These are phyloP conservation scores for Hypomontagnella submonticulosa DNA, from an alignment of 495 filamentous ascomycete genomes.

Conservation along the genomic window DNA sequence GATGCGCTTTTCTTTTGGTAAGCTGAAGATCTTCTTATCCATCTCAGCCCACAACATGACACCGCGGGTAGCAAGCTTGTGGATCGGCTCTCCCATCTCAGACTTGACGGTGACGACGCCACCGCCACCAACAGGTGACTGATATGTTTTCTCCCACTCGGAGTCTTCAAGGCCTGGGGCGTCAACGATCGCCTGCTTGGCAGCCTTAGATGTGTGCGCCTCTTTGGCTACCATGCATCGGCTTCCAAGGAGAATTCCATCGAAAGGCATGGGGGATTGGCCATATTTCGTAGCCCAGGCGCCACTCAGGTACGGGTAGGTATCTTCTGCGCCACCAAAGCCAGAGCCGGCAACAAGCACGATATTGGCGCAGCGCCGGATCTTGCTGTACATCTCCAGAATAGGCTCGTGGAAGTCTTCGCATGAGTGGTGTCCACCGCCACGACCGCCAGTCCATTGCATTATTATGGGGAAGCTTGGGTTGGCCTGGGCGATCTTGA, in stretches of 20 bases:
- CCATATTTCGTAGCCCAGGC: constrained; percentile 75
- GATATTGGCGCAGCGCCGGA: constrained; percentile 75
- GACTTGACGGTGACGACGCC: constrained; percentile 87
- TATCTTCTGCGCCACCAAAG: constrained; percentile 80
- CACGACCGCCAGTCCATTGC: constrained; percentile 86
- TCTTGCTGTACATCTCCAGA: constrained; percentile 77
- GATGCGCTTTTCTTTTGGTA: constrained; percentile 83
- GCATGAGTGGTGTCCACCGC: constrained; percentile 84
- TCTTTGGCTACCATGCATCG: constrained; percentile 86
- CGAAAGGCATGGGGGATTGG: constrained; percentile 83
- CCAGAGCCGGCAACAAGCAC: constrained; percentile 81
- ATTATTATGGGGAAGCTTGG: constrained; percentile 79
- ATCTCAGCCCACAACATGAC: constrained; percentile 90
- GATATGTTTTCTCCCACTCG: constrained; percentile 91
- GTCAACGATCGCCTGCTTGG: constrained; percentile 86
- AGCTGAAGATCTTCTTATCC: constrained; percentile 87
- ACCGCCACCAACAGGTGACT: constrained; percentile 70
- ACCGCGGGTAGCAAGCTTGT: constrained; percentile 87
- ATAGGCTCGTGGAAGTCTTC: constrained; percentile 88
- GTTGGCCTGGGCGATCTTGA: constrained; percentile 83
- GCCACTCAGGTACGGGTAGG: constrained; percentile 83
- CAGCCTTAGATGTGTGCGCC: constrained; percentile 80
- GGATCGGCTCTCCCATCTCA: constrained; percentile 92
- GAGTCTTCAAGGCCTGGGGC: constrained; percentile 79
- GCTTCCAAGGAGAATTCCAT: constrained; percentile 80